Base-by-base conservation (phyloP, 1,284 basidiomycete genomes). In the Leccinum insolens region DNA sequence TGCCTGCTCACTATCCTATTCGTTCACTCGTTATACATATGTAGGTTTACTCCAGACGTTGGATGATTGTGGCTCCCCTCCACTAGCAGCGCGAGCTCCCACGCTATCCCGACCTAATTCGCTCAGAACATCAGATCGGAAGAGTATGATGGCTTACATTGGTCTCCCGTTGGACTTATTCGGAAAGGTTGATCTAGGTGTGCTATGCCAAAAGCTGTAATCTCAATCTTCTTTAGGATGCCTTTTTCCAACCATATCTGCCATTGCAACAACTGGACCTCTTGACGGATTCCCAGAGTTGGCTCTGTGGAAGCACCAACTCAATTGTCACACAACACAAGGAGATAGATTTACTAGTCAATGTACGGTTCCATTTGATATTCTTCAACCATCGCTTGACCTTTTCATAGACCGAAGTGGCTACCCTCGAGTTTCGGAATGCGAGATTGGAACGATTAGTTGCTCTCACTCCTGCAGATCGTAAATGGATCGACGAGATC, bases 221-320 rank as follows among this genome's bases (percentile, higher is more conserved):
- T 15, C 57, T 64, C 39, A 72, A 66, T 63, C 4, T 61, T 60
- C 20, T 68, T 44, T 70, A 93, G 89, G 94, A 95, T 71, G 87
- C 95, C 2, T 96, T 99, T 82, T 99, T 99, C 82, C 97, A 99
- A 80, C 98, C 97, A 2, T 99, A 99, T 80, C 84, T 99, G 25
- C 97, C 97, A 0, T 80, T 99, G 8, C 97, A 99, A 79, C 96
- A 99, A 79, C 85, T 98, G 17, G 97, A 99, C 72, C 88, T 96
- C 81, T 82, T 98, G 55, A 90, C 88, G 73, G 88, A 91, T 37
- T 91, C 93, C 4, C 84, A 86, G 59, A 90, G 91, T 69, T 99
- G 94, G 91, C 84, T 99, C 22, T 94, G 92, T 73, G 93, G 97
- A 11, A 96, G 95, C 70, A 99, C 97, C 8, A 99, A 99, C 79